Base-by-base conservation (phyloP, 345 rosid genomes). In the Salix dunnii region DNA sequence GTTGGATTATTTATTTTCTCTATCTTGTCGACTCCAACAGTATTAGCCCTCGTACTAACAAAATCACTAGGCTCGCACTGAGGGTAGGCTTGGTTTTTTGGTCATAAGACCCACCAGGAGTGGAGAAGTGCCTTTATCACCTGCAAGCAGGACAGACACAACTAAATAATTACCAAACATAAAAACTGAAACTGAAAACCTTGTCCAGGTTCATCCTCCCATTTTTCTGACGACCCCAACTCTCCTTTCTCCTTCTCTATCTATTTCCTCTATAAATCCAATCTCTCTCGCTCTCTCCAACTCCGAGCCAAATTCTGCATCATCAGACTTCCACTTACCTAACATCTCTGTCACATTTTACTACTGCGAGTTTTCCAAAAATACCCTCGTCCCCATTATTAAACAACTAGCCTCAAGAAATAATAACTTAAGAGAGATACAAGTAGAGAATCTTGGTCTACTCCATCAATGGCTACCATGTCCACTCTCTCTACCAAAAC, bases 381-480 rank as follows among this genome's bases (percentile, higher is more conserved):
- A 3, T 76, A 63, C 80, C 83, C 82, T 71, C 28, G 11, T 17
- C 18, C 43, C 40, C 73, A 17, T 62, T 71, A 67, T 76, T 68
- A 46, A 64, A 16, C 76, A 14, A 14, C 73, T 20, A 48, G 46
- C 71, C 71, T 64, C 38, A 23, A 16, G 7, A 48, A 11, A 33
- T 8, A 65, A 33, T 36, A n/a, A 18, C 16, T 13, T 30, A 43
- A 7, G 7, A 20, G 67, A 9, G 25, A 21, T 38, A 25, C 5
- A 49, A 42, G 53, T 28, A 61, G 60, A 43, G 49, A 68, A 18
- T 36, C 77, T 7, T 63, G 38, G 35, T 23, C 58, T 58, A 61
- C 63, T 67, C 53, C 84, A 62, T 28, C 72, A 72, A 92, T 90
- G 97, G 90, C 97, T 82, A 87, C 97, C 75, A 84, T 91, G 85